Percentiles rank a stretch among this genome's conserved stretches.
phyloP scores from a whole-genome alignment of 1,284 basidiomycete species.

The Cryptococcus sp. region DNA sequence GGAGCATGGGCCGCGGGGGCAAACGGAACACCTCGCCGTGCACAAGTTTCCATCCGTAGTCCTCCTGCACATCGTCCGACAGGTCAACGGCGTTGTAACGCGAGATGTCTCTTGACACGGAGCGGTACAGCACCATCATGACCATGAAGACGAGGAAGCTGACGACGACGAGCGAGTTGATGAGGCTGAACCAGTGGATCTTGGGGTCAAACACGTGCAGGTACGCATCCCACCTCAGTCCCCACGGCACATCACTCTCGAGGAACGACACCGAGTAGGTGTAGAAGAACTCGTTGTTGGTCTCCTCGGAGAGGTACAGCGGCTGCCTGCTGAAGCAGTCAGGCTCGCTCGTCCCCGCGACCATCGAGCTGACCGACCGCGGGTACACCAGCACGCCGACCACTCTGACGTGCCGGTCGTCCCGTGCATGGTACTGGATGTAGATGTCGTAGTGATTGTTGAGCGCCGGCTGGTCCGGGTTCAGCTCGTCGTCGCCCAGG shows the following conservation, averaged over 20 bases:
- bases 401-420: slow-evolving; percentile 66
- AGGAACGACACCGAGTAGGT: slow-evolving; percentile 88
- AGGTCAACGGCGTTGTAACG: slow-evolving; percentile 96
- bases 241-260: slow-evolving; percentile 84
- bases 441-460: slow-evolving; percentile 75
- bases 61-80: slow-evolving; percentile 93
- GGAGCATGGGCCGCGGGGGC: slow-evolving; percentile 70
- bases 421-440: slow-evolving; percentile 74
- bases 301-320: slow-evolving; percentile 62
- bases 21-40: slow-evolving; percentile 94
- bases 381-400: slow-evolving; percentile 93
- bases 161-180: slow-evolving; percentile 89
- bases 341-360: slow-evolving; percentile 26
- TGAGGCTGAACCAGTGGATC: slow-evolving; percentile 76
- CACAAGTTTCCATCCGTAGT: slow-evolving; percentile 91
- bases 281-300: slow-evolving; percentile 70
- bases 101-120: slow-evolving; percentile 84
- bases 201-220: slow-evolving; percentile 61
- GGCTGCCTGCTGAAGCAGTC: slow-evolving; percentile 48
- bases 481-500: slow-evolving; percentile 37
- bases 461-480: slow-evolving; percentile 62
- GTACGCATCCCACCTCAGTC: slow-evolving; percentile 87
- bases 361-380: slow-evolving; percentile 50
- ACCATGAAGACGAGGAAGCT: slow-evolving; percentile 89
- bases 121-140: slow-evolving; percentile 81